Evolutionary conservation across 2,329 filamentous ascomycete genomes (phyloP), one percentile per base, ranked within the genome.

Genomic region (Trichophyton mentagrophytes): DNA sequence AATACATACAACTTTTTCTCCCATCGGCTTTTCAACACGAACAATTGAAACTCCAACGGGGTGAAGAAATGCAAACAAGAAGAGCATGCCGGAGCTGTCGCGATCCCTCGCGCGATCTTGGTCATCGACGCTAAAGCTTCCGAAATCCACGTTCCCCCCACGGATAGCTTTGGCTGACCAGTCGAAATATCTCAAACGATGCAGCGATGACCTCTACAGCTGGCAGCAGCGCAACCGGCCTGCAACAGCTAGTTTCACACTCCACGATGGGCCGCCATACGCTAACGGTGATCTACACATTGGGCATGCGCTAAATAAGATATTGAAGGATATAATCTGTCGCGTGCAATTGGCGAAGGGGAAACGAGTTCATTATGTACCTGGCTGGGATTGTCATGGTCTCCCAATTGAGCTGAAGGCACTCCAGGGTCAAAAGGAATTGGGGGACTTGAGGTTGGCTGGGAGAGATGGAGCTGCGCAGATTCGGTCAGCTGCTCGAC

Each of bases 301-400:
- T 63, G 93, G 93, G 2, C 93, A 99, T 78, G 90, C 93, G 40
- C 78, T 99, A 70, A 99, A 99, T 75, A 99, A 99, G 76, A 87
- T 97, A 67, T 79, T 96, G 62, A 99, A 99, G 78, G 93, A 99
- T 74, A 88, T 97, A 69, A 89, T 95, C 64, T 80, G 90, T 67
- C 84, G 93, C 46, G 85, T 87, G 63, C 85, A 96, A 75, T 77
- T 97, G 63, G 84, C 88, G 63, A 82, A 86, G 69, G 93, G 89
- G 17, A 85, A 82, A 66, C 80, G 83, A 64, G 85, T 97, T 38
- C 80, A 85, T 44, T 99, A 95, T 69, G 80, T 90, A 15, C 93
- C 93, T 1, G 92, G 93, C 53, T 99, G 93, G 93, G 95, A 99
- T 72, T 99, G 93, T 66, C 93, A 99, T 77, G 93, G 93, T 0